phyloP scores from a whole-genome alignment of 306 rosid species.

The Dryas octopetala region DNA sequence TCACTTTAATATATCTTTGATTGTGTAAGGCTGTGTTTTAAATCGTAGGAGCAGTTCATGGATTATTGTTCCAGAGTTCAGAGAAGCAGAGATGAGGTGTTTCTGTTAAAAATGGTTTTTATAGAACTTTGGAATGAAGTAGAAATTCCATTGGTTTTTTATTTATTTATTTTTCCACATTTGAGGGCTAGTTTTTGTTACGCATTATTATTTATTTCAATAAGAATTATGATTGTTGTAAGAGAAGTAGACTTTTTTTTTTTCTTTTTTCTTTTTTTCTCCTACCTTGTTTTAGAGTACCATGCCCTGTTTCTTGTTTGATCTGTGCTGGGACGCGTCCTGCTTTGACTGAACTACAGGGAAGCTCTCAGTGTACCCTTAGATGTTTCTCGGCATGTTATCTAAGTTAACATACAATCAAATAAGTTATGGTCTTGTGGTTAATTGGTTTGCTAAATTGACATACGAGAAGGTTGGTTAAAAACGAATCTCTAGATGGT shows the following conservation, averaged over 20 bases:
- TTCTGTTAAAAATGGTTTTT: neutral
- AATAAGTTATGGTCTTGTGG: too few species aligned
- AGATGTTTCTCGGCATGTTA: too few species aligned
- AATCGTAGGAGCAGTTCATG: slow-evolving; percentile 30
- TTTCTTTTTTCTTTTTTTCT: too few species aligned
- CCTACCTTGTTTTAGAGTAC: neutral
- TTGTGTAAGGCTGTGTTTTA: slow-evolving; percentile 37
- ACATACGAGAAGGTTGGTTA: too few species aligned
- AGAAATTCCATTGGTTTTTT: neutral
- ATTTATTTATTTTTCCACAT: neutral
- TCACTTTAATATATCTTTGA: slow-evolving; percentile 26
- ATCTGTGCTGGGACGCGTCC: neutral
- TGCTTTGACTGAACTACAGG: neutral
- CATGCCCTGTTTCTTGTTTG: neutral
- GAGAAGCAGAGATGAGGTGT: slow-evolving; percentile 9
- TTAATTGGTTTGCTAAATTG: too few species aligned
- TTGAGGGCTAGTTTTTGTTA: slow-evolving; percentile 2
- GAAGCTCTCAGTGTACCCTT: too few species aligned
- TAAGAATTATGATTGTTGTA: neutral
- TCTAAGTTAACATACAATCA: too few species aligned
- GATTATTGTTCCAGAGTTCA: slow-evolving; percentile 25
- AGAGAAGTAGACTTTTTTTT: neutral
- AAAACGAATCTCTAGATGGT: too few species aligned
- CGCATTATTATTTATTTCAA: neutral
- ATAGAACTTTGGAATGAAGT: slow-evolving; percentile 12